Evolutionary conservation across 2,329 filamentous ascomycete genomes (phyloP), one percentile per base, ranked within the genome.

Genomic region (Cytospora leucostoma): DNA sequence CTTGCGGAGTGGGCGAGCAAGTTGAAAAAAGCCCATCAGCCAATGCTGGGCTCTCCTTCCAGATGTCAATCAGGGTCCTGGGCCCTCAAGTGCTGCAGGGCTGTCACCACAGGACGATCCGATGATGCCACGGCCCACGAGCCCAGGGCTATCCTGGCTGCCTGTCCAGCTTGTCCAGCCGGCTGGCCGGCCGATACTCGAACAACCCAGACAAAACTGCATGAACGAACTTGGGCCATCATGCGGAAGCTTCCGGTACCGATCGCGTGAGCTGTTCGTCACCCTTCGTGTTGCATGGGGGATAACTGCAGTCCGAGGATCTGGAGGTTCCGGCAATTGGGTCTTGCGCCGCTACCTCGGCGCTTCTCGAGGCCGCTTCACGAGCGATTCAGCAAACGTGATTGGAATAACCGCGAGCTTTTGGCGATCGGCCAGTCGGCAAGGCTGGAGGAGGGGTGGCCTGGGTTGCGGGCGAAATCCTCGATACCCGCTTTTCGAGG

Each of bases 401-500:
- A 35, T 51, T 47, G 56, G n/a, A n/a, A 33, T 4, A 51, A 50
- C 57, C 52, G 57, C 47, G 57, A 27, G 27, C 27, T 27, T 27
- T 27, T 27, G 27, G n/a, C n/a, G n/a, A n/a, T n/a, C n/a, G n/a
- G n/a, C n/a, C n/a, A n/a, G n/a, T n/a, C n/a, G n/a, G n/a, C n/a
- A n/a, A n/a, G n/a, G n/a, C 52, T 19, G 57, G 21, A 44, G 35
- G 11, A 13, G 11, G 32, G 44, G 7, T 27, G 8, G 33, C 21
- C 27, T 27, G 27, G 27, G 27, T 27, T 2, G 27, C 4, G 27
- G 44, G 33, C 37, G 17, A 51, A n/a, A 44, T 53, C 49, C 37
- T 21, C 33, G 50, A 60, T 54, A 51, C 58, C 58, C 58, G 58
- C 58, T 60, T 60, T 60, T 60, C 58, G 58, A 60, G 58, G 58